Conservation (phyloP, 495 filamentous ascomycete species). For the Astrothelium macrocarpum region DNA sequence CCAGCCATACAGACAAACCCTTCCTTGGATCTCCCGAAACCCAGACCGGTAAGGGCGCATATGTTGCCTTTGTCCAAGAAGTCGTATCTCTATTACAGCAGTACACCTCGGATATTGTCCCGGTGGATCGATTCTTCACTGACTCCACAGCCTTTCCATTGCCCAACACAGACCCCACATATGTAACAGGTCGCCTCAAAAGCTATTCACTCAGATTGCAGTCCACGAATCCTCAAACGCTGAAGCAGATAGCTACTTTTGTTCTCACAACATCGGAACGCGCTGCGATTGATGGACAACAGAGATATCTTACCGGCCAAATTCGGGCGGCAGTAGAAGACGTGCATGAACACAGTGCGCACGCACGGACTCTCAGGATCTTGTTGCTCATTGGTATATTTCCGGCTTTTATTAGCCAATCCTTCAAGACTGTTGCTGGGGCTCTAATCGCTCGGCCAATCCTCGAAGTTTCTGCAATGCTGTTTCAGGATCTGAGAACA, state of each 20-base stretch:
- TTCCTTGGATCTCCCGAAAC: conserved; percentile 3
- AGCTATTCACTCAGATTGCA: conserved; percentile 51
- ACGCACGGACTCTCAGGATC: conserved; percentile 44
- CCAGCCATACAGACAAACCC: not conserved
- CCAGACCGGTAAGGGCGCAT: conserved; percentile 39
- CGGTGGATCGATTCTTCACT: conserved; percentile 59
- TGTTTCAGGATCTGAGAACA: not conserved
- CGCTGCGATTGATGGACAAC: conserved; percentile 52
- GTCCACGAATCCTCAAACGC: conserved; percentile 35
- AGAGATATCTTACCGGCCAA: conserved; percentile 49
- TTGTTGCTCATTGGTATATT: conserved; percentile 52
- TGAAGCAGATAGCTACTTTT: conserved; percentile 52
- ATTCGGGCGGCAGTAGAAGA: conserved; percentile 47
- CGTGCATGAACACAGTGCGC: conserved; percentile 37
- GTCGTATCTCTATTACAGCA: conserved; percentile 57
- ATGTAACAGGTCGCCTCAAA: conserved; percentile 57
- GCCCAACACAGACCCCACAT: conserved; percentile 54
- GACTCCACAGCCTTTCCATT: conserved; percentile 56
- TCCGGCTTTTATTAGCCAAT: conserved; percentile 51
- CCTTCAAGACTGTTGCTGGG: conserved; percentile 26
- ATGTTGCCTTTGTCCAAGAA: conserved; percentile 57
- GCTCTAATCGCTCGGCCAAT: not conserved
- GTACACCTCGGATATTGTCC: conserved; percentile 51
- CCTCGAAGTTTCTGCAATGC: not conserved
- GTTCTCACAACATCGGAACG: conserved; percentile 55